Evolutionary conservation across 345 rosid species (phyloP).

Genomic region (Erodium maritimum): DNA sequence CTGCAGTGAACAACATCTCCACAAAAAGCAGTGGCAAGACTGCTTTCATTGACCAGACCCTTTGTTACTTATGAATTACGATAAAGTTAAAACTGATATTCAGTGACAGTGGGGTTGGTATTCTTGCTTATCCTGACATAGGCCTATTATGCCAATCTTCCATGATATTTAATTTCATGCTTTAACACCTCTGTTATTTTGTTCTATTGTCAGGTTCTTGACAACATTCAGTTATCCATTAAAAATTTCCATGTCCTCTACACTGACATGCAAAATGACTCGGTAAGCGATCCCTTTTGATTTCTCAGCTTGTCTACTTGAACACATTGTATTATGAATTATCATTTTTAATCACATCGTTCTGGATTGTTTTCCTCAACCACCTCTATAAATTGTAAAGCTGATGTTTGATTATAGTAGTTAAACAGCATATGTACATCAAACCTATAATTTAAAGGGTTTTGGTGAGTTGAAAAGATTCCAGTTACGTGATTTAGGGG

Average conservation of each 20-base stretch:
- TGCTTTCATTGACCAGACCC: too few species aligned
- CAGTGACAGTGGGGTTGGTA: not conserved
- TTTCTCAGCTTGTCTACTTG: not conserved
- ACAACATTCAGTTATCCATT: constrained; percentile 72
- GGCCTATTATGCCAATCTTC: not conserved
- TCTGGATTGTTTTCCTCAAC: not conserved
- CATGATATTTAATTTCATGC: not conserved
- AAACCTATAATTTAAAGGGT: not conserved
- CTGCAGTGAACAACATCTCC: too few species aligned
- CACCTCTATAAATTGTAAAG: not conserved
- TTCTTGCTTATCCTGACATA: not conserved
- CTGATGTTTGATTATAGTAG: not conserved
- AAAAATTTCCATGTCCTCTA: constrained; percentile 64
- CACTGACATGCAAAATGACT: constrained; percentile 33
- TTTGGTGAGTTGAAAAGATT: too few species aligned
- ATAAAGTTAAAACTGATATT: not conserved
- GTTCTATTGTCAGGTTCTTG: constrained; percentile 47
- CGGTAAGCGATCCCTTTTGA: constrained; percentile 29
- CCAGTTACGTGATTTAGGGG: not conserved
- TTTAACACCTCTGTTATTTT: constrained; percentile 1
- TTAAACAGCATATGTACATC: not conserved
- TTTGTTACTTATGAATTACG: not conserved
- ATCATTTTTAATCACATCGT: not conserved
- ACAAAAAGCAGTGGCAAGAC: too few species aligned
- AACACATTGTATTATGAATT: not conserved